Percentiles rank a stretch among this genome's conserved stretches.
phyloP scores from a whole-genome alignment of 257 asterid species.

The Nicotiana attenuata region DNA sequence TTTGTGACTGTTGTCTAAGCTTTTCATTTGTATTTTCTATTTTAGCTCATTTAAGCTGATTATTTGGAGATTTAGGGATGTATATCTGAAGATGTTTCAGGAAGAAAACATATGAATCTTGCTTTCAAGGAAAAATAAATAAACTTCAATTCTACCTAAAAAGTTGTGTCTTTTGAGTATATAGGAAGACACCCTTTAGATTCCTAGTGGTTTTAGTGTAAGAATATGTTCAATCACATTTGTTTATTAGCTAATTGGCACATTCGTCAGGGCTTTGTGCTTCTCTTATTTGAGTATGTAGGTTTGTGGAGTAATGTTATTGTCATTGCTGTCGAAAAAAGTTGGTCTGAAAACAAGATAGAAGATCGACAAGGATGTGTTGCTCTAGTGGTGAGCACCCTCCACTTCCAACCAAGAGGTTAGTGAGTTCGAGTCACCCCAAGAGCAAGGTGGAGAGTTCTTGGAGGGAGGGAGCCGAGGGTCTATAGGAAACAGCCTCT shows the following conservation, averaged over 20 bases:
- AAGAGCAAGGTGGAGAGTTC: no score
- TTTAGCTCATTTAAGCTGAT: neutral
- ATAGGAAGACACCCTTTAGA: neutral
- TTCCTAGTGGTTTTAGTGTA: neutral
- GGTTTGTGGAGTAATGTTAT: neutral
- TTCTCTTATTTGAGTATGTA: neutral
- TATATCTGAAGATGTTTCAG: neutral
- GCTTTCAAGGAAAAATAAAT: neutral
- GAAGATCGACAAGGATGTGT: no score
- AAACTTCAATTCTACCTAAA: neutral
- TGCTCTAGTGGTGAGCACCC: no score
- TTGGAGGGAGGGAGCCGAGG: no score
- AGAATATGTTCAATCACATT: neutral
- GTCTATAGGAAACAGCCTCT: no score
- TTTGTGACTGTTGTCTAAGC: neutral
- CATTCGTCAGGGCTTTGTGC: neutral
- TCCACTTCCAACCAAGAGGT: no score
- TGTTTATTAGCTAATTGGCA: neutral
- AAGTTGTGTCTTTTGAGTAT: neutral
- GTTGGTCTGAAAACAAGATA: neutral
- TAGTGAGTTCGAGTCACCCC: no score
- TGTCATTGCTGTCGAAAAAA: neutral
- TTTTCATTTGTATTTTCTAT: neutral
- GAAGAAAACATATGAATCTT: neutral
- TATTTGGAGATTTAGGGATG: neutral